Conservation (phyloP, 2,329 filamentous ascomycete species). For the Raffaelea arxii region DNA sequence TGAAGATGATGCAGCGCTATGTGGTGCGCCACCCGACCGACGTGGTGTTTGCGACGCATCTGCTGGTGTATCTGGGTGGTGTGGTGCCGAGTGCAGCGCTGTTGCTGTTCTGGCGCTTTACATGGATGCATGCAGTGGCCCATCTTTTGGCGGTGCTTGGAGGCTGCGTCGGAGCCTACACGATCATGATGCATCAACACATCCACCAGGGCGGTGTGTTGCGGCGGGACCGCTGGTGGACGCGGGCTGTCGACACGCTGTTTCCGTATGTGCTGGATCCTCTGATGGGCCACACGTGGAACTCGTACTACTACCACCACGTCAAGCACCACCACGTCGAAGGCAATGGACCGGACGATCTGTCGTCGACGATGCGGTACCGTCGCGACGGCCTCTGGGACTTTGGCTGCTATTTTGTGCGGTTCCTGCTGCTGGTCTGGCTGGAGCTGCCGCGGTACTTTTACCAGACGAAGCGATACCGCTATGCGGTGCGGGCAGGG, state of each 20-base stretch:
- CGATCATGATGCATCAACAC: slow-evolving; percentile 75
- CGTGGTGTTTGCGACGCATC: slow-evolving; percentile 68
- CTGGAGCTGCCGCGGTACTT: slow-evolving; percentile 69
- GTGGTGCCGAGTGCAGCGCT: slow-evolving; percentile 56
- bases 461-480: slow-evolving; percentile 46
- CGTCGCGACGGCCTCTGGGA: slow-evolving; percentile 58
- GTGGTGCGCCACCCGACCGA: slow-evolving; percentile 59
- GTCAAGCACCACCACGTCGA: slow-evolving; percentile 82
- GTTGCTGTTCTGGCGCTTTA: slow-evolving; percentile 56
- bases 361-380: slow-evolving; percentile 67
- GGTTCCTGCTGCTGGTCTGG: slow-evolving; percentile 68
- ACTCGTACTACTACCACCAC: slow-evolving; percentile 77
- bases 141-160: slow-evolving; percentile 58
- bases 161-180: slow-evolving; percentile 61
- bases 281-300: slow-evolving; percentile 76
- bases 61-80: slow-evolving; percentile 61
- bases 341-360: slow-evolving; percentile 64
- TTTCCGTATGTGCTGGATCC: slow-evolving; percentile 71
- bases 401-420: slow-evolving; percentile 62
- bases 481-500: slow-evolving; percentile 43
- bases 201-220: slow-evolving; percentile 69
- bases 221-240: slow-evolving; percentile 31
- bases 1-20: slow-evolving; percentile 36
- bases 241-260: slow-evolving; percentile 42
- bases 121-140: slow-evolving; percentile 54